Evolutionary conservation across 495 filamentous ascomycete genomes (phyloP).

Genomic region (Penicillium taxi): DNA sequence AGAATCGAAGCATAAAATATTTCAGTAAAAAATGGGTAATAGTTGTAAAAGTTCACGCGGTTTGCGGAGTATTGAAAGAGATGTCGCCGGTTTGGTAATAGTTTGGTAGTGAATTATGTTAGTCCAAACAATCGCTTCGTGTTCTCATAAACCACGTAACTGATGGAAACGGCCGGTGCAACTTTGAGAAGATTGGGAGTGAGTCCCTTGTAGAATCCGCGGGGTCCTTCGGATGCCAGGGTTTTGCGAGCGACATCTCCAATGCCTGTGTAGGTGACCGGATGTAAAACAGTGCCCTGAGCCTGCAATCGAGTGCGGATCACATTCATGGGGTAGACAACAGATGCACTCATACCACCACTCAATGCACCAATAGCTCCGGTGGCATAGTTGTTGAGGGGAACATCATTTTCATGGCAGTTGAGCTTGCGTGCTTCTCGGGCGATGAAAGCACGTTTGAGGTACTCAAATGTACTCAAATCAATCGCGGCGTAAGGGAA

Average conservation of each 20-base stretch:
- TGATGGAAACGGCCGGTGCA: conserved; percentile 91
- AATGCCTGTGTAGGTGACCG: conserved; percentile 81
- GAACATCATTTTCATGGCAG: conserved; percentile 74
- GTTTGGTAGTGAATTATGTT: conserved; percentile 36
- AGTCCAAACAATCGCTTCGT: conserved; percentile 72
- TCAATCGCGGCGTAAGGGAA: conserved; percentile 98
- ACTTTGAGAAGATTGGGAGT: conserved; percentile 97
- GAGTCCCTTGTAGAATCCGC: conserved; percentile 88
- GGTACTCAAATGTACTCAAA: conserved; percentile 85
- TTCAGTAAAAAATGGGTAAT: conserved; percentile 4
- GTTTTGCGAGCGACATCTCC: conserved; percentile 79
- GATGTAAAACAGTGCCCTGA: conserved; percentile 88
- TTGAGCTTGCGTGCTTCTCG: conserved; percentile 61
- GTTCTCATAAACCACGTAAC: conserved; percentile 97
- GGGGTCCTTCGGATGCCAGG: conserved; percentile 69
- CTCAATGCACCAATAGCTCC: conserved; percentile 81
- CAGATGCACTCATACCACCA: conserved; percentile 85
- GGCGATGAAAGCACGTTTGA: conserved; percentile 64
- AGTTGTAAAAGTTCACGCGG: conserved; percentile 8
- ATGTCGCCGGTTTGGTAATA: conserved; percentile 1
- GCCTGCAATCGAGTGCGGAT: conserved; percentile 89
- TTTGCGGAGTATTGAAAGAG: background rate
- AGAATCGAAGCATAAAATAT: conserved; percentile 1
- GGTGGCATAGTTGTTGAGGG: conserved; percentile 66
- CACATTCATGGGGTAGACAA: conserved; percentile 93